Evolutionary conservation across 148 eudicot genomes (phyloP), one percentile per base, ranked within the genome.

Genomic region (Heliamphora exappendiculata): DNA sequence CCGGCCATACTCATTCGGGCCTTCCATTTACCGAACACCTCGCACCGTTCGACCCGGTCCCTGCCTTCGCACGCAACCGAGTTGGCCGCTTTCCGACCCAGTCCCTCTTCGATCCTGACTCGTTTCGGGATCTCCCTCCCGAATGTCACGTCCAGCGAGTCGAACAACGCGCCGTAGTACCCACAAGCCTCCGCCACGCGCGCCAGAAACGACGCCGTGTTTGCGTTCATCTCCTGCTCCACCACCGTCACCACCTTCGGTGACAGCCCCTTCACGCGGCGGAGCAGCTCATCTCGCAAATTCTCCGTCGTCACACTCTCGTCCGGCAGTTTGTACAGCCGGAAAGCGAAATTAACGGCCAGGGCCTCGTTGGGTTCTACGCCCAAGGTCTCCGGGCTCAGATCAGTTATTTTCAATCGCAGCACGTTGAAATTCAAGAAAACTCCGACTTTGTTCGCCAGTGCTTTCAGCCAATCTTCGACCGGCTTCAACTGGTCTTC

Each of bases 261-360:
- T 0, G 78, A 58, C 62, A 93, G 65, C n/a, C 84, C 82, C 75
- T 85, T 88, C 80, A 93, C 96, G 62, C 91, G 91, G 67, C 98
- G 89, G 17, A 93, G 88, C 20, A 91, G 80, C 81, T 85, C 89
- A 80, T 93, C 98, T 0, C 98, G 71, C 0, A 84, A 44, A 81
- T 93, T 93, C 84, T 93, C 98, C 83, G 90, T 87, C n/a, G 94
- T 87, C 4, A 91, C 98, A 29, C 97, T 91, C 79, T 93, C 98
- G 76, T 91, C 98, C 19, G 98, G 97, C 36, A 93, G 85, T 41
- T 84, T 82, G 73, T 85, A 76, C 42, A 93, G 76, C 72, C 67
- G 79, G 57, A 84, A 93, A 0, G 98, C 94, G 19, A 93, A 84
- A 79, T 88, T 93, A 37, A 88, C 98, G 14, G 89, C 93, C 20